Percentiles rank a stretch among this genome's conserved stretches.
Evolutionary conservation across 2,329 filamentous ascomycete species (phyloP).

Genomic region (Sporothrix mexicana): DNA sequence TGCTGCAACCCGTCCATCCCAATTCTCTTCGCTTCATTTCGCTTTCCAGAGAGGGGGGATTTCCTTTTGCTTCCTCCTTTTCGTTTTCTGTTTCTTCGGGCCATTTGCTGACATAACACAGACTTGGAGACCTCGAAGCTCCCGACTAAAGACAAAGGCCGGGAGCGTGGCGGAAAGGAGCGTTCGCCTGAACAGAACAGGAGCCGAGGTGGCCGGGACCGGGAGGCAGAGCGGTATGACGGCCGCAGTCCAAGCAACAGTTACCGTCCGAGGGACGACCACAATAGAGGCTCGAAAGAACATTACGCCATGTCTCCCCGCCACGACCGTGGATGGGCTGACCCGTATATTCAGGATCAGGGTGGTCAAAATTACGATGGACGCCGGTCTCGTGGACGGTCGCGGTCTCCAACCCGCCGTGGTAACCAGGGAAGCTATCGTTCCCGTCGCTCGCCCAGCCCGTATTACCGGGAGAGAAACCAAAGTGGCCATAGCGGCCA

Average conservation of each 20-base stretch:
- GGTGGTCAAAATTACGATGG: slow-evolving; percentile 49
- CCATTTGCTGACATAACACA: slow-evolving; percentile 45
- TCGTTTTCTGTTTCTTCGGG: too few relatives aligned
- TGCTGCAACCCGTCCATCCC: slow-evolving; percentile 49
- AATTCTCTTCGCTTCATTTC: background rate
- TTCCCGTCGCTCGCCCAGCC: slow-evolving; percentile 70
- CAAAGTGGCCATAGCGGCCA: slow-evolving; percentile 3
- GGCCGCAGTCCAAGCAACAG: slow-evolving; percentile 56
- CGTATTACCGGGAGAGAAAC: slow-evolving; percentile 58
- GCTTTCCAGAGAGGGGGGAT: background rate
- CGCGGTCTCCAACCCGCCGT: slow-evolving; percentile 67
- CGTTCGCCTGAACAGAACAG: slow-evolving; percentile 40
- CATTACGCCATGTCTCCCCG: slow-evolving; percentile 60
- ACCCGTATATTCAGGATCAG: slow-evolving; percentile 56
- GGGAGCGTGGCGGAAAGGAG: slow-evolving; percentile 42
- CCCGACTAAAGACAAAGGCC: slow-evolving; percentile 70
- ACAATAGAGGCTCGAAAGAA: slow-evolving; percentile 64
- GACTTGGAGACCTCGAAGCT: slow-evolving; percentile 90
- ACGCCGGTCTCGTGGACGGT: slow-evolving; percentile 62
- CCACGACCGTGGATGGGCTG: slow-evolving; percentile 66
- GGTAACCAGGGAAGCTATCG: slow-evolving; percentile 56
- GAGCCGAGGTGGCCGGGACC: slow-evolving; percentile 3
- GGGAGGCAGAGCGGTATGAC: slow-evolving; percentile 52
- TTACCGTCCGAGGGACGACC: slow-evolving; percentile 66
- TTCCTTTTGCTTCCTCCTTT: background rate